A percentile compares a stretch with the other conserved stretches of the same genome.
phyloP scores from a whole-genome alignment of 2,329 filamentous ascomycete species.

The Plenodomus lindquistii region DNA sequence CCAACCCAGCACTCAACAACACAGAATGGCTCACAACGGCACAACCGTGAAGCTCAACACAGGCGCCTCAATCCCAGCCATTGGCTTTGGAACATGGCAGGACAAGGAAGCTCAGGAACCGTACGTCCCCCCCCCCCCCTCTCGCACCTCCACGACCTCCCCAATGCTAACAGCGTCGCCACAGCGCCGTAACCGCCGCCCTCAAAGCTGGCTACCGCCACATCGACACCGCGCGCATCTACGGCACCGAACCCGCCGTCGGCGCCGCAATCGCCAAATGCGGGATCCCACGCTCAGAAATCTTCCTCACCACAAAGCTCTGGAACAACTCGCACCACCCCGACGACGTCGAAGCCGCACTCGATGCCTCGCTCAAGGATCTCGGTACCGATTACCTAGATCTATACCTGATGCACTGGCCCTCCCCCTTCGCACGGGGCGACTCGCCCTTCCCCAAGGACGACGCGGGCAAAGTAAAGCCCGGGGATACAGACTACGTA shows the following conservation, averaged over 20 bases:
- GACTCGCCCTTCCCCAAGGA: constrained; percentile 59
- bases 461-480: constrained; percentile 31
- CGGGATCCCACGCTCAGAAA: constrained; percentile 44
- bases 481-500: constrained; percentile 32
- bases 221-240: constrained; percentile 35
- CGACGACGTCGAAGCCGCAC: constrained; percentile 66
- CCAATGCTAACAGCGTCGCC: neutral
- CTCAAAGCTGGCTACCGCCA: constrained; percentile 36
- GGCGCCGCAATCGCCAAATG: constrained; percentile 36
- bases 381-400: constrained; percentile 86
- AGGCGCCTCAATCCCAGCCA: constrained; percentile 73
- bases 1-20: constrained; percentile 11
- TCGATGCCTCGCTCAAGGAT: constrained; percentile 74
- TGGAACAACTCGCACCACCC: constrained; percentile 88
- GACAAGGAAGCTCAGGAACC: constrained; percentile 36
- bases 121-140: constrained; percentile 2
- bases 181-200: constrained; percentile 44
- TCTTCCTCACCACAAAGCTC: constrained; percentile 70
- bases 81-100: constrained; percentile 60
- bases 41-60: constrained; percentile 61
- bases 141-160: neutral
- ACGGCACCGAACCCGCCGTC: constrained; percentile 30
- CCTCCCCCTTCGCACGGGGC: constrained; percentile 81
- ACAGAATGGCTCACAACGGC: constrained; percentile 39
- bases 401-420: constrained; percentile 76